Conservation (phyloP, 768 basidiomycete species). For the Collybia mongolica region DNA sequence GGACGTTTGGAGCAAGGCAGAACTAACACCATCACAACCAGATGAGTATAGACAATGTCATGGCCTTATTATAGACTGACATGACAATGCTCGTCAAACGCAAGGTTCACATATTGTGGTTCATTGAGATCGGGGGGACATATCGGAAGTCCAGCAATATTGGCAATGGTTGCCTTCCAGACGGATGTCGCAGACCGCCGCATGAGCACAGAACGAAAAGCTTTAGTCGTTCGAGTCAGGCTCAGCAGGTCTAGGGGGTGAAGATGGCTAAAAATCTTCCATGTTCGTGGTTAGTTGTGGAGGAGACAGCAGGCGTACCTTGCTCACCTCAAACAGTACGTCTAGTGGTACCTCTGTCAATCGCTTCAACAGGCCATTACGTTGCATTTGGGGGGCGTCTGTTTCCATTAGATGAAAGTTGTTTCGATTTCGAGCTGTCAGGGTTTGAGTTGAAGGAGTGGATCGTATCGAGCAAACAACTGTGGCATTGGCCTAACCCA, state of each 20-base stretch:
- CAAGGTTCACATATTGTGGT: conserved; percentile 42
- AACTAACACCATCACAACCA: conserved; percentile 10
- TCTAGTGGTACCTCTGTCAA: conserved; percentile 21
- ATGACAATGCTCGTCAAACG: conserved; percentile 43
- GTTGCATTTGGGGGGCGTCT: no score
- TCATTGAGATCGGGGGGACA: conserved; percentile 46
- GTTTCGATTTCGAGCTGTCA: neutral
- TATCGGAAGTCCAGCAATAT: conserved; percentile 29
- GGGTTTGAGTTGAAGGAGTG: neutral
- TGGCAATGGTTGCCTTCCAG: conserved; percentile 2
- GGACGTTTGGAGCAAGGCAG: conserved; percentile 17
- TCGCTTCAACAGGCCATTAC: conserved; percentile 4
- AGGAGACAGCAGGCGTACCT: neutral
- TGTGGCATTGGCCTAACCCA: neutral
- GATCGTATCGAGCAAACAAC: neutral
- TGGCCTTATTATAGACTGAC: conserved; percentile 23
- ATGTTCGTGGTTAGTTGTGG: neutral
- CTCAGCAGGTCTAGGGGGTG: conserved; percentile 43
- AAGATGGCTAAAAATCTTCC: conserved; percentile 43
- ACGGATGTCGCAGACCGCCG: conserved; percentile 2
- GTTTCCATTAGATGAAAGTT: neutral
- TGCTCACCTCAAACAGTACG: conserved; percentile 29
- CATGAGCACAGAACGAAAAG: conserved; percentile 6
- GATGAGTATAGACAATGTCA: neutral
- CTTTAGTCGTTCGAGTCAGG: conserved; percentile 32